A percentile compares a stretch with the other conserved stretches of the same genome.
phyloP scores from a whole-genome alignment of 2,329 filamentous ascomycete genomes.

The Fusarium albidum region DNA sequence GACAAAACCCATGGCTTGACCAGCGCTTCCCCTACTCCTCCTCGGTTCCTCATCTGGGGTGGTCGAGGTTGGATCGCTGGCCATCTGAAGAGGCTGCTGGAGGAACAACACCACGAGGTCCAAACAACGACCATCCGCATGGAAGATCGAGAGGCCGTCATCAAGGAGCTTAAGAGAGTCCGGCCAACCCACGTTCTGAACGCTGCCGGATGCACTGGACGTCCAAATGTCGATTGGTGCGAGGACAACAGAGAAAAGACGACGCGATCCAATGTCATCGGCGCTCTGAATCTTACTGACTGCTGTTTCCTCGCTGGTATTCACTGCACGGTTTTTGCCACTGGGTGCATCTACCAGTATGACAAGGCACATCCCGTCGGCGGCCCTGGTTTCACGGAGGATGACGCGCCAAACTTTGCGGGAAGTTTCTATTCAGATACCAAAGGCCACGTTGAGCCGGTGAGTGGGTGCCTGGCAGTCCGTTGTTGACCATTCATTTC shows the following conservation, averaged over 20 bases:
- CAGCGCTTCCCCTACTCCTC: no score
- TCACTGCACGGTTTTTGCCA: slow-evolving; percentile 72
- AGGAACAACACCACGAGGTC: slow-evolving; percentile 68
- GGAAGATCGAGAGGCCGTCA: slow-evolving; percentile 67
- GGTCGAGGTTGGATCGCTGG: slow-evolving; percentile 69
- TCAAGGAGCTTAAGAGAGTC: slow-evolving; percentile 63
- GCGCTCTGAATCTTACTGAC: slow-evolving; percentile 70
- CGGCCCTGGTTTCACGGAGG: slow-evolving; percentile 67
- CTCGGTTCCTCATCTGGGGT: slow-evolving; percentile 70
- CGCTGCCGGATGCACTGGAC: slow-evolving; percentile 51
- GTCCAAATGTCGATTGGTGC: slow-evolving; percentile 72
- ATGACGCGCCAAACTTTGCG: slow-evolving; percentile 69
- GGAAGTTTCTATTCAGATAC: slow-evolving; percentile 75
- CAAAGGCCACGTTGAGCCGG: slow-evolving; percentile 69
- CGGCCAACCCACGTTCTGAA: slow-evolving; percentile 74
- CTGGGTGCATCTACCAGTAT: slow-evolving; percentile 73
- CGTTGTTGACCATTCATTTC: no score
- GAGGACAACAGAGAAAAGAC: slow-evolving; percentile 75
- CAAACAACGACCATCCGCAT: slow-evolving; percentile 69
- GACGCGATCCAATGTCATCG: slow-evolving; percentile 72
- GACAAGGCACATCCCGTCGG: slow-evolving; percentile 67
- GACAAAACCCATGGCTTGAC: no score
- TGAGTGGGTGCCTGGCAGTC: slow-evolving; percentile 20
- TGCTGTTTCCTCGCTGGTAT: slow-evolving; percentile 65
- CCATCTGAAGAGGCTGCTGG: slow-evolving; percentile 66